Conservation (phyloP, 768 basidiomycete genomes). For the Leucocoprinus leucothites region DNA sequence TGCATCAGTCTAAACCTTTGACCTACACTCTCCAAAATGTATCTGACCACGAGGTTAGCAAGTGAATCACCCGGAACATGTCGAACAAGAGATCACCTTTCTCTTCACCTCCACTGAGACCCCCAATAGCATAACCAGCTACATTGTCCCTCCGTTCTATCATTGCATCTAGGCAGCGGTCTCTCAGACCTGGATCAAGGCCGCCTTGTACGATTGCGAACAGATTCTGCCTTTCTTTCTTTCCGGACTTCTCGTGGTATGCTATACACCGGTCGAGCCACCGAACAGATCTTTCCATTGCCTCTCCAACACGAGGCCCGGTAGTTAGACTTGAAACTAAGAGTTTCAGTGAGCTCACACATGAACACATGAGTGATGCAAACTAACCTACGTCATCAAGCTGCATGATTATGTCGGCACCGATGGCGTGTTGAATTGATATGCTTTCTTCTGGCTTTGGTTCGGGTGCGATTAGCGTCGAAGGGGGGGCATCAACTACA, state of each 20-base stretch:
- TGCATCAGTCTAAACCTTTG: background rate
- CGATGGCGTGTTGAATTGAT: slow-evolving; percentile 85
- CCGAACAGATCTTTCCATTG: slow-evolving; percentile 83
- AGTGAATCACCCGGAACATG: background rate
- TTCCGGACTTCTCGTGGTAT: slow-evolving; percentile 67
- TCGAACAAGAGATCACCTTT: slow-evolving; percentile 56
- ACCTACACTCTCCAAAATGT: slow-evolving; percentile 82
- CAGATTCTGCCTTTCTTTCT: slow-evolving; percentile 67
- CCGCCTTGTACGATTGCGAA: slow-evolving; percentile 95
- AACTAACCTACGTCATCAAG: slow-evolving; percentile 83
- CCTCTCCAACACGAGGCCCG: slow-evolving; percentile 80
- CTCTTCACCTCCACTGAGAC: slow-evolving; percentile 87
- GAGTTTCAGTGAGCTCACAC: slow-evolving; percentile 2
- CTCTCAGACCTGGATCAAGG: slow-evolving; percentile 65
- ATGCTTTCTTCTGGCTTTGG: slow-evolving; percentile 87
- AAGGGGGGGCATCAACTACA: background rate
- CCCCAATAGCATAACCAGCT: slow-evolving; percentile 90
- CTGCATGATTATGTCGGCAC: slow-evolving; percentile 95
- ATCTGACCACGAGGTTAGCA: slow-evolving; percentile 40
- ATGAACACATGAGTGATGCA: background rate
- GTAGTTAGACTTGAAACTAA: slow-evolving; percentile 77
- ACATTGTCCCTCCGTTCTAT: slow-evolving; percentile 68
- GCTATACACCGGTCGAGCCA: slow-evolving; percentile 90
- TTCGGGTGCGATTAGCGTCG: background rate
- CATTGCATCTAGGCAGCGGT: slow-evolving; percentile 81